Evolutionary conservation across 108 stramenopile species (phyloP), one percentile per base, ranked within the genome.

Genomic region (Cylindrotheca closterium): DNA sequence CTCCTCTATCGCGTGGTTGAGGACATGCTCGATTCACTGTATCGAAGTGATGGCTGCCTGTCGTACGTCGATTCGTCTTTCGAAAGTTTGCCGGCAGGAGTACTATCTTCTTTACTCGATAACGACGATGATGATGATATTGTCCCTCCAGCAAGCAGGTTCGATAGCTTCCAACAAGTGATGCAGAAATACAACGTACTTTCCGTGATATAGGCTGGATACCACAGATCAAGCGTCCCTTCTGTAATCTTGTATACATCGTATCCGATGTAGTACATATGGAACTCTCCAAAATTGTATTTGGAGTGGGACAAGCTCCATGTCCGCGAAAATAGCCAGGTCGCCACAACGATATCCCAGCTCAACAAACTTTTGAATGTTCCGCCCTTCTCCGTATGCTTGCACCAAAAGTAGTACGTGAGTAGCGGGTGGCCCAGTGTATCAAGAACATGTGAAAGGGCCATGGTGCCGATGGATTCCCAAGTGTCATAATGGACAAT

Each of bases 161-260:
- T 26, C n/a, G 19, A 22, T 0, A 73, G 23, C 57, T 81, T 77
- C 59, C 62, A 70, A 7, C 54, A 28, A 7, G 65, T 31, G 0
- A 81, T 28, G 0, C 55, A 64, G n/a, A 22, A 22, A 31, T 70
- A 69, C 30, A 84, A 66, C 3, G 64, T 3, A 2, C 62, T 77
- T 58, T 84, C 83, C 15, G 77, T 72, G 3, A 75, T 51, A 61
- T 84, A 84, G 4, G 79, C 79, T 26, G 71, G 67, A 55, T 70
- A 59, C 63, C 77, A 84, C 7, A 46, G 52, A 72, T 78, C 65
- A 51, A 77, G 53, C 54, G 74, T 61, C 15, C 37, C 37, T 8
- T 49, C 28, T 33, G 70, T 70, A 15, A 84, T 51, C n/a, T 68
- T 48, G 52, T 84, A 84, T 3, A 84, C 74, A 56, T 84, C 83